Conservation (phyloP, 2,329 filamentous ascomycete genomes). For the Penicillium sp. region DNA sequence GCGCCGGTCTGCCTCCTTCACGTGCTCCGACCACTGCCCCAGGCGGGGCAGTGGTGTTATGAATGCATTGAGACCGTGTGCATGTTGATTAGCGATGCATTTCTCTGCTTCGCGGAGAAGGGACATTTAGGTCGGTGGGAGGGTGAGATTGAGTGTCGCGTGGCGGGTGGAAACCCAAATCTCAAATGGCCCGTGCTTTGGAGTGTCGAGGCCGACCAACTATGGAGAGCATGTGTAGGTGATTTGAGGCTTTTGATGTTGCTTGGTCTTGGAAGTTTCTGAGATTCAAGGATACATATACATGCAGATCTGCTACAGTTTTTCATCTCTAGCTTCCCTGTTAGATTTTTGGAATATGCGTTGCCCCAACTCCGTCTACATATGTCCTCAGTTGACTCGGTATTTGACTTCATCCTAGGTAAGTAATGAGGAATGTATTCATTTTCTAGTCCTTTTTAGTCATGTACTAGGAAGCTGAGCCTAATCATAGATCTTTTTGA, state of each 20-base stretch:
- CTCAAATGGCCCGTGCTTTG: slow-evolving; percentile 17
- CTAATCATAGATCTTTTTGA: too few relatives aligned
- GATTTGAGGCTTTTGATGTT: too few relatives aligned
- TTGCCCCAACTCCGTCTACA: too few relatives aligned
- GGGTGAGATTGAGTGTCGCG: background rate
- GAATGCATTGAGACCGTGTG: slow-evolving; percentile 41
- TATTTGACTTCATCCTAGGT: too few relatives aligned
- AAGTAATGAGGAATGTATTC: too few relatives aligned
- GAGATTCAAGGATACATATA: background rate
- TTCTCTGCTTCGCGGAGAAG: slow-evolving; percentile 45
- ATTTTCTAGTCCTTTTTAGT: too few relatives aligned
- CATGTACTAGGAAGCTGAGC: too few relatives aligned
- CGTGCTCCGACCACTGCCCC: slow-evolving; percentile 36
- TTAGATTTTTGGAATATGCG: too few relatives aligned
- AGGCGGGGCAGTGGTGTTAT: slow-evolving; percentile 38
- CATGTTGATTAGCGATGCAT: slow-evolving; percentile 43
- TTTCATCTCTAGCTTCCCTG: background rate
- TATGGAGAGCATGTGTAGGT: too few relatives aligned
- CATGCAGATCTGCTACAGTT: background rate
- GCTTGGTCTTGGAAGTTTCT: too few relatives aligned
- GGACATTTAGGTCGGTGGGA: slow-evolving; percentile 38
- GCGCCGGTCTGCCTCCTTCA: slow-evolving; percentile 39
- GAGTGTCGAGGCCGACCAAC: too few relatives aligned
- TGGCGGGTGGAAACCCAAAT: slow-evolving; percentile 6
- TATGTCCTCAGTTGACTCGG: too few relatives aligned